Base-by-base conservation (phyloP, 2,329 filamentous ascomycete species). In the Xylariaceae sp. region DNA sequence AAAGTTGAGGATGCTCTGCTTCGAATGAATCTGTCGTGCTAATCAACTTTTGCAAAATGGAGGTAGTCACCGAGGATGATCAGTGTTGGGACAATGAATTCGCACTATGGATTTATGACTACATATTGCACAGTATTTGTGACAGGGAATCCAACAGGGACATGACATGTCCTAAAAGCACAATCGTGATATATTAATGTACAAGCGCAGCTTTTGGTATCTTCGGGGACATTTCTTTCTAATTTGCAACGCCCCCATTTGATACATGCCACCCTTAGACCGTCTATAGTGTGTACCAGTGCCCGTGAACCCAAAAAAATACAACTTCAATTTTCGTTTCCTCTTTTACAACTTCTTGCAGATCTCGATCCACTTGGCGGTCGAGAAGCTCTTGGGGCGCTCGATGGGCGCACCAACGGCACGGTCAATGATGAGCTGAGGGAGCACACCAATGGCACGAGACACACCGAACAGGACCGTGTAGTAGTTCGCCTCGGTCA, bases 401-500 rank as follows among this genome's bases (percentile, higher is more conserved):
- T 99, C 95, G 73, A 99, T 99, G 69, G 95, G 95, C 69, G 92
- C 91, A 76, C 95, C 95, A 68, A 97, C 86, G 69, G 94, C 95
- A 76, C 95, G 94, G 87, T 99, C 95, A 74, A 99, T 97, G 86
- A 99, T 99, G 77, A 99, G 87, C 87, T 99, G 95, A 72, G 95
- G 95, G 73, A 99, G 90, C 68, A 99, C 95, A 88, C 95, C 95
- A 72, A 99, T 91, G 69, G 95, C 95, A 76, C 95, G 91, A 69
- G 93, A 96, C 40, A 99, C 95, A 87, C 95, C 95, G 79, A 99
- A 99, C 75, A 99, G 90, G 63, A 99, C 95, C 64, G 95, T 99
- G 91, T 99, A 99, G 89, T 96, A 99, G 89, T 88, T 98, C 80
- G 95, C 90, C 86, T 99, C 94, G 65, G 91, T 98, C 77, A 99